Evolutionary conservation across 78 protist genomes (phyloP).

Genomic region (Dictyostelium purpureum): DNA sequence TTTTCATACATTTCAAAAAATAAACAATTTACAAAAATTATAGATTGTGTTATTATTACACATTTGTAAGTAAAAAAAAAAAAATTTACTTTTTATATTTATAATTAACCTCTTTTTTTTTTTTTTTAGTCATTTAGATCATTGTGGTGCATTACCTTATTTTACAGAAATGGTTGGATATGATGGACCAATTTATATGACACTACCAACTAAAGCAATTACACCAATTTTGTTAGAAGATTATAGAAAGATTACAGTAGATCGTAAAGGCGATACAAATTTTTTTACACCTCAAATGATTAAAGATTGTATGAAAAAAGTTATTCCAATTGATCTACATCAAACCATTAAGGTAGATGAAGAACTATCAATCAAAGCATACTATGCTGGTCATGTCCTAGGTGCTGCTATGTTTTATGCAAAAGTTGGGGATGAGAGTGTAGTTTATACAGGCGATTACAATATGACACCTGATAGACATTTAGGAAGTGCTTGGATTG

Average conservation of each 20-base stretch:
- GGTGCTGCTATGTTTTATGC: conserved; percentile 98
- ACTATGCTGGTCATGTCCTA: conserved; percentile 98
- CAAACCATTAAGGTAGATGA: conserved; percentile 90
- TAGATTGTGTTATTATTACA: conserved; percentile 87
- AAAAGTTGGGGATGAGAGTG: conserved; percentile 88
- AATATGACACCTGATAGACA: conserved; percentile 99
- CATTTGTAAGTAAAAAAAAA: conserved; percentile 80
- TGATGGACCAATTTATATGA: conserved; percentile 96
- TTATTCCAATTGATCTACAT: conserved; percentile 83
- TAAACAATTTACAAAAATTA: conserved; percentile 64
- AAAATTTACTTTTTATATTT: no score
- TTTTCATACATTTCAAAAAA: conserved; percentile 86
- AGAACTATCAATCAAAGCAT: conserved; percentile 90
- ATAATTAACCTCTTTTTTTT: no score
- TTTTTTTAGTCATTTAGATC: conserved; percentile 96
- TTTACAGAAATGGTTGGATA: conserved; percentile 94
- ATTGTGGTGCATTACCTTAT: conserved; percentile 98
- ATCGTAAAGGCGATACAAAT: conserved; percentile 84
- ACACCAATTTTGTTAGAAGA: conserved; percentile 95
- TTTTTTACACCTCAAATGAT: conserved; percentile 92
- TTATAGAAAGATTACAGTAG: conserved; percentile 86
- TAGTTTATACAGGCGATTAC: conserved; percentile 99
- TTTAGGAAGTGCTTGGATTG: conserved; percentile 90
- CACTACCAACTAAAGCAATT: conserved; percentile 97
- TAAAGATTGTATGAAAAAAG: conserved; percentile 92